These are phyloP conservation scores for Lonicera japonica DNA, from an alignment of 129 eudicot species.

Conservation along the genomic window DNA sequence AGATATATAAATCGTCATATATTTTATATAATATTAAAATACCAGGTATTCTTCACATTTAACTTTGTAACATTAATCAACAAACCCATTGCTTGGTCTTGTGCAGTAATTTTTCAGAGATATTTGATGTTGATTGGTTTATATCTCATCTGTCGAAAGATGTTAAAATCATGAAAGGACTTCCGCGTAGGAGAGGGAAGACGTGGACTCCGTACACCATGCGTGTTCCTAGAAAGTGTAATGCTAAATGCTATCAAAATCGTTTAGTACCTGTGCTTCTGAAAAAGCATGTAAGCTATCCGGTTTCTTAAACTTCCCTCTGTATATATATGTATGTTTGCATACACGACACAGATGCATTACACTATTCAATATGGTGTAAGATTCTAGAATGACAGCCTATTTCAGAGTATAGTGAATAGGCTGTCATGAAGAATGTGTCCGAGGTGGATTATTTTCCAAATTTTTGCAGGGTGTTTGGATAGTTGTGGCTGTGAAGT, in stretches of 20 bases:
- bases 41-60: not conserved
- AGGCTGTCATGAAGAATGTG: too few relatives aligned
- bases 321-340: not conserved
- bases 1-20: not conserved
- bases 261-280: constrained; percentile 76
- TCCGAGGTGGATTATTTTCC: too few relatives aligned
- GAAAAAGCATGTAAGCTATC: constrained; percentile 70
- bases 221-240: constrained; percentile 98
- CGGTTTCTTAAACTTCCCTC: not conserved
- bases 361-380: too few relatives aligned
- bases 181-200: constrained; percentile 62
- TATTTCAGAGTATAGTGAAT: too few relatives aligned
- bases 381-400: too few relatives aligned
- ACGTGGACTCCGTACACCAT: constrained; percentile 58
- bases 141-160: constrained; percentile 66
- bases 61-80: constrained; percentile 9
- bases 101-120: constrained; percentile 86
- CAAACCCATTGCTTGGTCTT: constrained; percentile 16
- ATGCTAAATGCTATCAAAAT: constrained; percentile 61
- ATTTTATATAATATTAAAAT: not conserved
- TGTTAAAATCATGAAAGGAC: constrained; percentile 73
- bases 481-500: too few relatives aligned
- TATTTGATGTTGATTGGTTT: constrained; percentile 89
- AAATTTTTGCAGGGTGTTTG: too few relatives aligned
- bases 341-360: too few relatives aligned